Conservation (phyloP, 768 basidiomycete genomes). For the Kwoniella europaea region DNA sequence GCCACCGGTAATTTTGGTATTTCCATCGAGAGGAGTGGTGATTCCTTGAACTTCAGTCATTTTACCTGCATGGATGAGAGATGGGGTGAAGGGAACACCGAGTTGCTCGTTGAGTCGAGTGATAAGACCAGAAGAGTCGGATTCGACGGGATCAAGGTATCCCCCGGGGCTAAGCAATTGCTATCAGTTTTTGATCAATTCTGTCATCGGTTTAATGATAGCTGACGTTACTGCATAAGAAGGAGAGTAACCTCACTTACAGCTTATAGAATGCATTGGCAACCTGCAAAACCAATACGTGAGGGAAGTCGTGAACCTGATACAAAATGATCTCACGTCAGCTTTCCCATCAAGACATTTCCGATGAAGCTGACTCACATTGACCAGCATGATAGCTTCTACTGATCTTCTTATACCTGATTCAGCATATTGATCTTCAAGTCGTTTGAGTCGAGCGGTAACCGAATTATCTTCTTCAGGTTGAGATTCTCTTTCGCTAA, state of each 20-base stretch:
- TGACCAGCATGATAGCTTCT: constrained; percentile 62
- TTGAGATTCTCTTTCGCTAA: constrained; percentile 91
- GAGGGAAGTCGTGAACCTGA: constrained; percentile 80
- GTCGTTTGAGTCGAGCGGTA: constrained; percentile 85
- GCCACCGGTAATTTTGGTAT: constrained; percentile 10
- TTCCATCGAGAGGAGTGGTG: constrained; percentile 51
- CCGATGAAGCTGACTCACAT: constrained; percentile 23
- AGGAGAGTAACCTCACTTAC: constrained; percentile 62
- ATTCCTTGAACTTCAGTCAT: not conserved
- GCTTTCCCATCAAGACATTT: not conserved
- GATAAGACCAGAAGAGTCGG: constrained; percentile 88
- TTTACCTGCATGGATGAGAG: not conserved
- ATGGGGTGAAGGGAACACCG: constrained; percentile 58
- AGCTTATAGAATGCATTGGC: constrained; percentile 99
- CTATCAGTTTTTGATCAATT: not conserved
- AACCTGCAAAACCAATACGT: constrained; percentile 97
- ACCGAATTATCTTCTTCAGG: constrained; percentile 98
- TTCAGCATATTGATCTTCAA: constrained; percentile 96
- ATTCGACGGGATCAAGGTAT: constrained; percentile 95
- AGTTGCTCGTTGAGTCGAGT: constrained; percentile 85
- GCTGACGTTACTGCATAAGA: not conserved
- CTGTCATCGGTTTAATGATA: not conserved
- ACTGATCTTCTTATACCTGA: constrained; percentile 94
- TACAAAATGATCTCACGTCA: not conserved
- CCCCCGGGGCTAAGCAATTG: constrained; percentile 79